A percentile compares a stretch with the other conserved stretches of the same genome.
Evolutionary conservation across 805 yeast genomes (phyloP).

Genomic region (Hanseniaspora meyeri): DNA sequence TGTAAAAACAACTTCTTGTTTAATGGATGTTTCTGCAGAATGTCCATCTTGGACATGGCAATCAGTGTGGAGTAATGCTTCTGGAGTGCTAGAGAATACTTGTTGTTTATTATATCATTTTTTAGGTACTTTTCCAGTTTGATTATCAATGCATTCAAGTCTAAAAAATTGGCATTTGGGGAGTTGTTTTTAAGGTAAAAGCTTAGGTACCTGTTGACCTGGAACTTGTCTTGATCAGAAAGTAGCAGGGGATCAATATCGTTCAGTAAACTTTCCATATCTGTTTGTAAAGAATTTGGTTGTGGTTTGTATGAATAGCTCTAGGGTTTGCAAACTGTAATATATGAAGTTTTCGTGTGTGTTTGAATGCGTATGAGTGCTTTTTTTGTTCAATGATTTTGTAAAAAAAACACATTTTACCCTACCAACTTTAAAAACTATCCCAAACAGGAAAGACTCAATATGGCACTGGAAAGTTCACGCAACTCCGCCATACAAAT

Average conservation of each 20-base stretch:
- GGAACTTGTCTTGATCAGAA: background rate
- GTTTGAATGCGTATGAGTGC: no score
- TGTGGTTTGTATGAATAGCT: no score
- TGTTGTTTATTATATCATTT: background rate
- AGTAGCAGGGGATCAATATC: constrained; percentile 2
- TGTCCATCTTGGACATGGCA: background rate
- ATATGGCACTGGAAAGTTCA: background rate
- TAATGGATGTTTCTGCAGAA: background rate
- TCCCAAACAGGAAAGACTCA: background rate
- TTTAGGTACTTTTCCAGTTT: constrained; percentile 1
- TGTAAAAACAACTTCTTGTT: background rate
- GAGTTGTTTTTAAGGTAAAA: background rate
- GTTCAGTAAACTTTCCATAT: background rate
- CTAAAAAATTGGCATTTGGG: background rate
- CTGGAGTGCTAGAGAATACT: background rate
- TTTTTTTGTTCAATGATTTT: no score
- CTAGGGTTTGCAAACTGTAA: no score
- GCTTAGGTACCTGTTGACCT: background rate
- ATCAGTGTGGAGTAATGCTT: background rate
- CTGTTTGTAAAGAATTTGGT: background rate
- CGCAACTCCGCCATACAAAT: background rate
- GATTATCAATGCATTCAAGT: background rate
- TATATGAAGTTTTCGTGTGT: no score
- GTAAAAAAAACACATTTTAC: background rate
- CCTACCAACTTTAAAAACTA: background rate